phyloP scores from a whole-genome alignment of 306 rosid genomes.

The Quercus glauca region DNA sequence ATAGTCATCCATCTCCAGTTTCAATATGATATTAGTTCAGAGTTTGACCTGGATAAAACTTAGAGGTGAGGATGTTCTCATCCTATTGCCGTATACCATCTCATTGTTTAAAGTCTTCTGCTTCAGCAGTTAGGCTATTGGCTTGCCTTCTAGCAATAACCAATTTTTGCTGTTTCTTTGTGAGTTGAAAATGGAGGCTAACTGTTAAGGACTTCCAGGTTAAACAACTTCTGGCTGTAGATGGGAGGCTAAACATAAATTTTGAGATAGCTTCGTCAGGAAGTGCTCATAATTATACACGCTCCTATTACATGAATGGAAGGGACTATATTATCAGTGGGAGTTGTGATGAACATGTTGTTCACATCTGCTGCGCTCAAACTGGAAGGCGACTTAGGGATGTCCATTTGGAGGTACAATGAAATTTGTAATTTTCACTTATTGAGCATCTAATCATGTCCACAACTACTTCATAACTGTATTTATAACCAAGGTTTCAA shows the following conservation, averaged over 20 bases:
- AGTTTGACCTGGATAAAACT: not conserved
- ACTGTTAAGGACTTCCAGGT: conserved; percentile 37
- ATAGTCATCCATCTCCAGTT: not conserved
- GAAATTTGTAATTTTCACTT: not conserved
- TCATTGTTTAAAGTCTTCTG: not conserved
- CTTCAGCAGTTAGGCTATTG: not conserved
- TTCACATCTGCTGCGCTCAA: conserved; percentile 81
- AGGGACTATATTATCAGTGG: conserved; percentile 84
- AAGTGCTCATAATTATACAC: conserved; percentile 74
- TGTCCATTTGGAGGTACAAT: conserved; percentile 66
- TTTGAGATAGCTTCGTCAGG: conserved; percentile 72
- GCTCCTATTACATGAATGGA: conserved; percentile 86
- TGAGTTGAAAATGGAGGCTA: not conserved
- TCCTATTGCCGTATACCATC: not conserved
- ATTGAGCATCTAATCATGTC: not conserved
- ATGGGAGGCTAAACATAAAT: conserved; percentile 75
- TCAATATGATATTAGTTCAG: not conserved
- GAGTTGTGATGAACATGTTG: conserved; percentile 82
- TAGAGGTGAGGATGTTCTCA: not conserved
- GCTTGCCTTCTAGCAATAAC: not conserved
- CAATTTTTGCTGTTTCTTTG: conserved; percentile 1
- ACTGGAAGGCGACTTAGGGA: conserved; percentile 81
- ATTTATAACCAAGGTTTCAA: not conserved
- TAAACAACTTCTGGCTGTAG: conserved; percentile 71
- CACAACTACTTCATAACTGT: not conserved